Evolutionary conservation across 108 stramenopile species (phyloP), one percentile per base, ranked within the genome.

Genomic region (Schizochytrium sp.): DNA sequence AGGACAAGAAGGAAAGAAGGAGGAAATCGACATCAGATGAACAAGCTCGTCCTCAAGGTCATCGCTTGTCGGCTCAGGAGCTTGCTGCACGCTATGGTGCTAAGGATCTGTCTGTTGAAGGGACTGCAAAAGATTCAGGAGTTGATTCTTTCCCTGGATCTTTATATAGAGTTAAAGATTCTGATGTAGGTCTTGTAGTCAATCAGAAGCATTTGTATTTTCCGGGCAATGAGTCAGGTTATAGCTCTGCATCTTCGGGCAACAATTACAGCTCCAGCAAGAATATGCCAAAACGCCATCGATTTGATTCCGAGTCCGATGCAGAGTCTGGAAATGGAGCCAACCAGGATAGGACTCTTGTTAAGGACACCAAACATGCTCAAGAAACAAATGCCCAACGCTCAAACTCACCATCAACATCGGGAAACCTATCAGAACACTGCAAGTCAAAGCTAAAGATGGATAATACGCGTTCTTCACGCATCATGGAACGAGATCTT

Each of bases 31-130:
- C 57, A 58, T 0, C 57, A 69, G 28, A 69, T 44, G 64, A 69
- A 44, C 64, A 69, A 38, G 19, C 7, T 8, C 12, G 64, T 44
- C 64, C 64, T 8, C 64, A 69, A 69, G 64, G 64, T 15, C 64
- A 69, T 44, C 40, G 64, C 10, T 44, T 69, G 42, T 69, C 64
- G 1, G 64, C 64, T 7, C 64, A 69, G 15, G 64, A 69, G 64
- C 64, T 69, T 7, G 64, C 64, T 15, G 64, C 64, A 8, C 64
- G 64, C 64, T 69, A 69, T 38, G 64, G 64, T 44, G 42, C 64
- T 8, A 5, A 38, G 64, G 59, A 0, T n/a, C 19, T n/a, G 59
- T 17, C 59, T n/a, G 28, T n/a, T n/a, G 1, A 60, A n/a, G 59
- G 1, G 17, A 17, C 59, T n/a, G 59, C 28, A 60, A 17, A 60